Evolutionary conservation across 2,329 filamentous ascomycete species (phyloP).

Genomic region (Pseudogymnoascus sp.): DNA sequence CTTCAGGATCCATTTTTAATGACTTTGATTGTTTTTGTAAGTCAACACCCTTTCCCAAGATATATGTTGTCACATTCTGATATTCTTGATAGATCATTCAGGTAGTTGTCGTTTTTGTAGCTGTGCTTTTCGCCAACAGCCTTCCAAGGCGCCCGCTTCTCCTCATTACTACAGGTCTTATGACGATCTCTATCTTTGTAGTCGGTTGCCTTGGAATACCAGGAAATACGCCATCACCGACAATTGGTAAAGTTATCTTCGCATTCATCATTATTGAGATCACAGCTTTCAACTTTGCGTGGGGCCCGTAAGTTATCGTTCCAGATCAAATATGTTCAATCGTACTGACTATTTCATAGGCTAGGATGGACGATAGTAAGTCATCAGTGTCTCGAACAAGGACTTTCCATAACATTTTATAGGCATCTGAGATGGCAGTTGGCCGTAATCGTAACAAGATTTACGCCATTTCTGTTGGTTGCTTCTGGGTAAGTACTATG

Average conservation of each 20-base stretch:
- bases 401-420: background rate
- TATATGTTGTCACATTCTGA: background rate
- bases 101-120: constrained; percentile 33
- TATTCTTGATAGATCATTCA: constrained; percentile 31
- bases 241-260: constrained; percentile 29
- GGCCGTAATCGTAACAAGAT: constrained; percentile 43
- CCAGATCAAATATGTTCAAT: constrained; percentile 20
- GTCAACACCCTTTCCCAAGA: background rate
- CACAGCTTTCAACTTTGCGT: constrained; percentile 39
- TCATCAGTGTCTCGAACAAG: background rate
- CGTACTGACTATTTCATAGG: background rate
- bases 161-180: constrained; percentile 33
- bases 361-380: background rate
- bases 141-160: constrained; percentile 34
- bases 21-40: constrained; percentile 22
- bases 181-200: constrained; percentile 35
- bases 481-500: constrained; percentile 31
- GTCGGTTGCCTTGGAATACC: constrained; percentile 37
- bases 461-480: constrained; percentile 35
- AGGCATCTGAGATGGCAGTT: constrained; percentile 40
- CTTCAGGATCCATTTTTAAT: constrained; percentile 29
- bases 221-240: constrained; percentile 18
- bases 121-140: constrained; percentile 36
- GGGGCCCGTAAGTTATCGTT: constrained; percentile 36
- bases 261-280: constrained; percentile 39